Conservation (phyloP, 345 rosid species). For the rapeseed (Brassica napus) region Da-Ae NC_063446.1:36936501-36937000, state of each 20-base stretch:
- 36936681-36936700: slow-evolving; percentile 4
- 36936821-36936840: background rate
- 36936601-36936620: background rate
- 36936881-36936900: background rate
- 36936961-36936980: slow-evolving; percentile 8
- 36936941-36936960: background rate
- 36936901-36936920: background rate
- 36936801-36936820: slow-evolving; percentile 14
- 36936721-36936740: slow-evolving; percentile 35
- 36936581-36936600: slow-evolving; percentile 6
- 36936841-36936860: background rate
- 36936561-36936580: slow-evolving; percentile 43
- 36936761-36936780: slow-evolving; percentile 32
- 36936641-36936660: background rate
- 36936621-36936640: background rate
- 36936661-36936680: slow-evolving; percentile 9
- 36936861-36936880: background rate
- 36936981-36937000: slow-evolving; percentile 9
- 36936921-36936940: background rate
- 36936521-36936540: slow-evolving; percentile 48
- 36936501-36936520: slow-evolving; percentile 53
- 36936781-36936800: slow-evolving; percentile 31
- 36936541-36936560: slow-evolving; percentile 52
- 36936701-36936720: slow-evolving; percentile 20
- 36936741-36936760: slow-evolving; percentile 24